Percentiles rank a stretch among this genome's conserved stretches.
These are phyloP conservation scores for Spinacia oleracea DNA, from an alignment of 179 eudicot genomes.

Conservation along the genomic window DNA sequence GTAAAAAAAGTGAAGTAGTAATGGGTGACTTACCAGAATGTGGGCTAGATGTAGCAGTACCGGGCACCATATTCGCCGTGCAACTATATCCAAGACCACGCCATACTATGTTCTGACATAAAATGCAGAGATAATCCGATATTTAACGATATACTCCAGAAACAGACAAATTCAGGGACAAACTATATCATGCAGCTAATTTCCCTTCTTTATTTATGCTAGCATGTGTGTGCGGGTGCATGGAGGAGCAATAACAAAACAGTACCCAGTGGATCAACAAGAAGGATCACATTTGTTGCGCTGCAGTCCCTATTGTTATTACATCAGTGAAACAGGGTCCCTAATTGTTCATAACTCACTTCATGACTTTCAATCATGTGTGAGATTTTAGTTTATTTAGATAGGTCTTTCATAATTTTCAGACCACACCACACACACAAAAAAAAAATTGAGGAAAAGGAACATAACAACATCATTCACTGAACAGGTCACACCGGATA, in stretches of 20 bases:
- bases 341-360: not conserved
- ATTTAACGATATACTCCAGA: not conserved
- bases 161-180: not conserved
- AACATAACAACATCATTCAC: not conserved
- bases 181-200: not conserved
- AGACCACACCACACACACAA: too few relatives aligned
- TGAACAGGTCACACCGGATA: not conserved
- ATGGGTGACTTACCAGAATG: constrained; percentile 43
- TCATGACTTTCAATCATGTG: not conserved
- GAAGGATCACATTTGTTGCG: not conserved
- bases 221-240: not conserved
- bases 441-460: too few relatives aligned
- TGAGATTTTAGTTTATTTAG: not conserved
- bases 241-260: not conserved
- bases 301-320: not conserved
- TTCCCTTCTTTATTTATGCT: not conserved
- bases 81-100: constrained; percentile 48
- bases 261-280: not conserved
- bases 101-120: constrained; percentile 61
- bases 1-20: not conserved
- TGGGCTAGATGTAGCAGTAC: constrained; percentile 47
- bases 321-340: not conserved
- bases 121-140: not conserved
- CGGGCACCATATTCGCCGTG: constrained; percentile 54
- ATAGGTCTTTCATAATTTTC: not conserved